These are phyloP conservation scores for Eucalyptus polyanthemos DNA, from an alignment of 345 rosid genomes.

Conservation along the genomic window DNA sequence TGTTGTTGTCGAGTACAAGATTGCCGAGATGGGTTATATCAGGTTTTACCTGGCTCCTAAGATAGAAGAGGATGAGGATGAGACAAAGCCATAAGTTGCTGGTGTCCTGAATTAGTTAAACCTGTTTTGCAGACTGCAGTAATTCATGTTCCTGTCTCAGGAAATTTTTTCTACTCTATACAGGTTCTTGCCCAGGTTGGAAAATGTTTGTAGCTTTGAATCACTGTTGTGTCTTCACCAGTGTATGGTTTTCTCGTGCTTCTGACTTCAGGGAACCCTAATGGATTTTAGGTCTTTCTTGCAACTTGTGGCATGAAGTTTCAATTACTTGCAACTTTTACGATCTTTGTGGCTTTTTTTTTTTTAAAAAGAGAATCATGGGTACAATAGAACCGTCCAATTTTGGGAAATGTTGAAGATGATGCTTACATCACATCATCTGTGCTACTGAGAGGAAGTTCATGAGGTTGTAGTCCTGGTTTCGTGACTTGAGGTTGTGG, in stretches of 20 bases:
- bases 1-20: constrained; percentile 91
- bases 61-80: constrained; percentile 95
- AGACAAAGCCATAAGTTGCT: constrained; percentile 33
- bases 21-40: constrained; percentile 97
- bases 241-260: neutral
- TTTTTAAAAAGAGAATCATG: neutral
- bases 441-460: neutral
- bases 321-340: neutral
- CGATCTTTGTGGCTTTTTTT: neutral
- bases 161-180: neutral
- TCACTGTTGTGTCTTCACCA: neutral
- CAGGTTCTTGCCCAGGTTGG: neutral
- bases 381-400: neutral
- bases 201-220: neutral
- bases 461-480: neutral
- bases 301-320: neutral
- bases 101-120: neutral
- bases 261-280: neutral
- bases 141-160: neutral
- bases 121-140: neutral
- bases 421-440: neutral
- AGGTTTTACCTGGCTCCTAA: constrained; percentile 97
- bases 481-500: neutral
- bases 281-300: neutral
- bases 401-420: neutral